Evolutionary conservation across 208 protist species (phyloP).

Genomic region (Leishmania tropica): DNA sequence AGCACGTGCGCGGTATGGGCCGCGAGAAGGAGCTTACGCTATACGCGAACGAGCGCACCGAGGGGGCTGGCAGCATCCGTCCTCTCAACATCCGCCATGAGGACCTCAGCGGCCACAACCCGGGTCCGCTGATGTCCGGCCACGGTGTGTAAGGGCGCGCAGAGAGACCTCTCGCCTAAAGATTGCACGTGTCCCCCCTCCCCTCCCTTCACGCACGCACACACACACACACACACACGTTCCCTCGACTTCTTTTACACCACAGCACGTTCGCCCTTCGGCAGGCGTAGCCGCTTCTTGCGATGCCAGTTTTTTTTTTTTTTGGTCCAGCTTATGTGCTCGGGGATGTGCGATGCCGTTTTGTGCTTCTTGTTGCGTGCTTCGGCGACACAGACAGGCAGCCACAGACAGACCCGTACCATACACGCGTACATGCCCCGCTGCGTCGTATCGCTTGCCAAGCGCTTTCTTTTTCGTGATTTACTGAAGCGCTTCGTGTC

Average conservation of each 20-base stretch:
- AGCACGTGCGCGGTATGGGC: conserved; percentile 77
- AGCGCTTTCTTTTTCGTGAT: background rate
- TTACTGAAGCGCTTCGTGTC: background rate
- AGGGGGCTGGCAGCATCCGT: conserved; percentile 53
- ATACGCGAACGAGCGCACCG: conserved; percentile 38
- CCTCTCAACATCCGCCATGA: conserved; percentile 61
- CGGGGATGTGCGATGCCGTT: background rate
- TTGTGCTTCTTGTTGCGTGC: background rate
- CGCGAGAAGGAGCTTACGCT: conserved; percentile 74
- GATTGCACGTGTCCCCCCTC: background rate
- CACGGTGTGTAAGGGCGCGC: conserved; percentile 18
- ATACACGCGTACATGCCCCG: background rate
- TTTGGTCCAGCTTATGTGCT: background rate
- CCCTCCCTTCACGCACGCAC: background rate
- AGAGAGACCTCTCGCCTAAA: background rate
- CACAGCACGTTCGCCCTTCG: background rate
- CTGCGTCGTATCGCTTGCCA: background rate
- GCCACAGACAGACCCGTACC: background rate
- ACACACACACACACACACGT: too few relatives aligned
- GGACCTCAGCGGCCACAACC: conserved; percentile 69
- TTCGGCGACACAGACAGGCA: background rate
- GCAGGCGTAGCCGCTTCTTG: background rate
- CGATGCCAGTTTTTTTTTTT: background rate
- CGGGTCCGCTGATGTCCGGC: conserved; percentile 43
- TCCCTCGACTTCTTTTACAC: background rate